Conservation (phyloP, 495 filamentous ascomycete genomes). For the Daldinia loculata region DNA sequence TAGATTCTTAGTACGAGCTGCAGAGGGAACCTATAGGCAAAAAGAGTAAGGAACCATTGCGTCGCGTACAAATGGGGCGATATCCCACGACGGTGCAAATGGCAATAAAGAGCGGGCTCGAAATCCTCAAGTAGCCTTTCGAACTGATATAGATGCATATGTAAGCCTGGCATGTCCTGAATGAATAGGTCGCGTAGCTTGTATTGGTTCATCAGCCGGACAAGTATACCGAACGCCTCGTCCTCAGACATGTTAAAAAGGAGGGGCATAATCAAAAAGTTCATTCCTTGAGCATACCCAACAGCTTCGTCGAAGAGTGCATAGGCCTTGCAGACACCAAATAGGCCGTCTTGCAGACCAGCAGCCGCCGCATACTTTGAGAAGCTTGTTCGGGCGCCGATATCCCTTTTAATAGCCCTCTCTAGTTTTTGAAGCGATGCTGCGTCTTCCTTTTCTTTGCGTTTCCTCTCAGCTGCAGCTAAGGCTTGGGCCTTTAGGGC, state of each 20-base stretch:
- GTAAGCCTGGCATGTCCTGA: constrained; percentile 94
- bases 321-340: constrained; percentile 97
- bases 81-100: constrained; percentile 87
- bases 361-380: constrained; percentile 90
- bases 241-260: constrained; percentile 99
- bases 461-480: constrained; percentile 70
- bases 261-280: constrained; percentile 97
- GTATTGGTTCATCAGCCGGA: constrained; percentile 96
- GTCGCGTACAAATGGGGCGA: constrained; percentile 94
- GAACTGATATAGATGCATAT: constrained; percentile 93
- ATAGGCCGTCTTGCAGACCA: constrained; percentile 92
- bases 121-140: constrained; percentile 93
- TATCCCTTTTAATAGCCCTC: constrained; percentile 86
- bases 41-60: constrained; percentile 99
- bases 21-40: constrained; percentile 96
- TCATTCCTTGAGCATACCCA: constrained; percentile 98
- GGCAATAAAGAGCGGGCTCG: constrained; percentile 93
- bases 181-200: constrained; percentile 92
- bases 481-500: constrained; percentile 71
- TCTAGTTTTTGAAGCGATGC: constrained; percentile 81
- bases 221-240: constrained; percentile 93
- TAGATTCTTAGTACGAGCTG: constrained; percentile 97
- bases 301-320: constrained; percentile 93
- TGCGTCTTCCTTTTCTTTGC: constrained; percentile 79
- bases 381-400: constrained; percentile 93